A percentile compares a stretch with the other conserved stretches of the same genome.
phyloP scores from a whole-genome alignment of 371 early-diverging fungal species.

The Syncephalis plumigaleata region DNA sequence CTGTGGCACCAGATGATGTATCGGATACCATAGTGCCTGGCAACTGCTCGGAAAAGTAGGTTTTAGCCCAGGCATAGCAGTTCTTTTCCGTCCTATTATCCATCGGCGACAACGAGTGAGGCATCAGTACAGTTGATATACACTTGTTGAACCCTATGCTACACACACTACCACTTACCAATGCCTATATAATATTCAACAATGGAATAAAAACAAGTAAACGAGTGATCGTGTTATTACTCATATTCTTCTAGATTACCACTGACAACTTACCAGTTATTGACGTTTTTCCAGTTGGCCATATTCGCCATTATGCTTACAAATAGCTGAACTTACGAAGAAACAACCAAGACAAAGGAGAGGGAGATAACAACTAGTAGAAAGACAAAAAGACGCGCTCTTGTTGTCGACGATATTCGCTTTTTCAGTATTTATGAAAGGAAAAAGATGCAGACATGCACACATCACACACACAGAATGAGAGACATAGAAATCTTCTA shows the following conservation, averaged over 20 bases:
- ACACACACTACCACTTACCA: constrained; percentile 9
- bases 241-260: background rate
- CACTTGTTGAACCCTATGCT: background rate
- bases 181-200: too few relatives aligned
- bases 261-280: constrained; percentile 37
- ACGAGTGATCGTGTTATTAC: background rate
- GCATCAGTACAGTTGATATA: too few relatives aligned
- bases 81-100: constrained; percentile 80
- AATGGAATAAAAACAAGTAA: background rate
- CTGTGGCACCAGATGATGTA: constrained; percentile 25
- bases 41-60: constrained; percentile 44
- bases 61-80: constrained; percentile 73
- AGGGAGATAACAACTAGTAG: too few relatives aligned
- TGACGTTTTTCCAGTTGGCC: constrained; percentile 65
- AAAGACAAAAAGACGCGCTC: too few relatives aligned
- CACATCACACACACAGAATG: too few relatives aligned
- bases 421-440: too few relatives aligned
- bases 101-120: background rate
- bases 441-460: too few relatives aligned
- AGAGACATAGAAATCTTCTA: too few relatives aligned
- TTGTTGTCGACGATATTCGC: too few relatives aligned
- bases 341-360: too few relatives aligned
- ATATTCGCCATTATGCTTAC: background rate
- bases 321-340: too few relatives aligned
- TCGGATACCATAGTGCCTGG: constrained; percentile 15